Conservation (phyloP, 164 flowering plant species). For the Vitis rupestris region DNA sequence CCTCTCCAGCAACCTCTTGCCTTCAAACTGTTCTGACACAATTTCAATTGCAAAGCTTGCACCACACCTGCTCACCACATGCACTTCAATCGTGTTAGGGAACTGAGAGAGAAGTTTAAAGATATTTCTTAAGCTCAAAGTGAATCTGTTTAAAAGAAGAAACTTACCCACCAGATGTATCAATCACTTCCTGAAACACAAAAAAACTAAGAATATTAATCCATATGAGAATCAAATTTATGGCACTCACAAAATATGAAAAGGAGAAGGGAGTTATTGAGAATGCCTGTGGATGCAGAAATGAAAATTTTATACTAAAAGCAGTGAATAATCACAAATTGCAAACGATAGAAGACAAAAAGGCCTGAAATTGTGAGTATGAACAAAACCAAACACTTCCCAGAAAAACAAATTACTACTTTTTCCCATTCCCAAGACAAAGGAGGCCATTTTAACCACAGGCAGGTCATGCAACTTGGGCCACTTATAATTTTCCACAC, state of each 20-base stretch:
- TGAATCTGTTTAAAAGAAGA: neutral
- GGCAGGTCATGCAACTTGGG: no score
- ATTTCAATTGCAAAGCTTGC: constrained; percentile 83
- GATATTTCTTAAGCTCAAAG: neutral
- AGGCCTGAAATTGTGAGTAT: no score
- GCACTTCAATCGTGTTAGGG: neutral
- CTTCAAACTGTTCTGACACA: constrained; percentile 86
- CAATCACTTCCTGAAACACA: constrained; percentile 73
- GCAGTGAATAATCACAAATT: neutral
- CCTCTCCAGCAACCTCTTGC: constrained; percentile 92
- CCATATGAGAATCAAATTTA: no score
- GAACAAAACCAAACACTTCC: no score
- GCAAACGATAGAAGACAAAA: neutral
- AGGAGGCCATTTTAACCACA: no score
- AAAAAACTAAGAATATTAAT: constrained; percentile 6
- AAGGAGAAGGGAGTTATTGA: neutral
- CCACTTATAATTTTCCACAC: no score
- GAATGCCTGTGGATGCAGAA: neutral
- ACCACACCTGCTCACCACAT: constrained; percentile 64
- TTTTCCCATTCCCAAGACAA: no score
- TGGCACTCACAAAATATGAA: neutral
- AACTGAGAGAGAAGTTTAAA: neutral
- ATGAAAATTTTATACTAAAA: neutral
- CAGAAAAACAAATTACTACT: no score
- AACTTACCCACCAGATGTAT: constrained; percentile 96